Evolutionary conservation across 768 basidiomycete genomes (phyloP), one percentile per base, ranked within the genome.

Genomic region (Xerocomellus chrysenteron): DNA sequence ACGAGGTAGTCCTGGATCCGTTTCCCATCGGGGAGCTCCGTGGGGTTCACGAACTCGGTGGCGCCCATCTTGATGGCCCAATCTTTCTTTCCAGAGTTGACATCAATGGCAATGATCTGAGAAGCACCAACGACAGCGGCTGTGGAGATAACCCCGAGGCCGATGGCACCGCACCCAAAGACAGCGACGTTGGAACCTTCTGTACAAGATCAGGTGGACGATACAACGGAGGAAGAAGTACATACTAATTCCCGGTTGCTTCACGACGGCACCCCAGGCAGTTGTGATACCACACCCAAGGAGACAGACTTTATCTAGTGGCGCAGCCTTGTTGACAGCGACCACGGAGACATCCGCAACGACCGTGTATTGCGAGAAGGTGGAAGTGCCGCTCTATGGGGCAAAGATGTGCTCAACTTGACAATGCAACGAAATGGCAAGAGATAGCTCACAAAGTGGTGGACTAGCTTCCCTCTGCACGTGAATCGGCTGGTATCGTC

Each of bases 291-390:
- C 94, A 59, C 92, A 94, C 6, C 96, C 96, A 14, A 99, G 85
- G 33, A 99, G 81, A 75, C 97, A 98, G n/a, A 95, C 93, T 68
- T 94, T 97, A 30, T 98, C 90, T 14, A 99, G 82, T 10, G 94
- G 93, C 2, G 97, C 97, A 57, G 82, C 77, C 57, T 83, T 80
- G 75, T 87, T 86, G 57, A 99, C 87, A 16, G 92, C 85, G 50
- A 98, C 97, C 26, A 99, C 91, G 19, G 95, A 98, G 44, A 94
- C 94, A 62, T 99, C 94, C 45, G 94, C 91, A 3, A 99, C 94
- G 56, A 99, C 97, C 9, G 97, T 97, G 79, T 98, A 99, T 72
- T 98, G 95, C n/a, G 96, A 97, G 79, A 99, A 99, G 3, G 97
- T 96, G 33, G 96, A 98, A 28, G 90, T 93, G 42, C 97, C 97